phyloP scores from a whole-genome alignment of 352 stramenopile genomes.

The Aphanomyces invadans region DNA sequence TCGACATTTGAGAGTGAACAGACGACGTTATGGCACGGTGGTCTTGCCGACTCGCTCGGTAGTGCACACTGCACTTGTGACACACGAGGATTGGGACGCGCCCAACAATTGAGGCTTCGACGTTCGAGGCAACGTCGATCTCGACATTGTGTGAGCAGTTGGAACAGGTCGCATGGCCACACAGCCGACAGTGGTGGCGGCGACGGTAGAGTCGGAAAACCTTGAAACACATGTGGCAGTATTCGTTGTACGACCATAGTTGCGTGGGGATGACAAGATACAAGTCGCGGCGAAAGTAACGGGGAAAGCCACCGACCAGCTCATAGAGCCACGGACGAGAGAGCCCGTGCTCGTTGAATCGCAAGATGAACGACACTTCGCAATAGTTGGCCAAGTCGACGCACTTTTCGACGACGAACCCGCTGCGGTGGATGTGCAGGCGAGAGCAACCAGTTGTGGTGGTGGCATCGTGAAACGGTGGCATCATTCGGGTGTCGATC shows the following conservation, averaged over 20 bases:
- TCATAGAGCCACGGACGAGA: background rate
- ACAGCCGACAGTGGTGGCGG: constrained; percentile 74
- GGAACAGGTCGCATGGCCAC: constrained; percentile 58
- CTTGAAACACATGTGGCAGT: constrained; percentile 39
- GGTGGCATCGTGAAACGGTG: background rate
- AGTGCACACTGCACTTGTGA: background rate
- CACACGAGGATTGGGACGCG: background rate
- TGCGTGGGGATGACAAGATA: background rate
- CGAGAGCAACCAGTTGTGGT: constrained; percentile 9
- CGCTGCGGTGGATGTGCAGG: constrained; percentile 12
- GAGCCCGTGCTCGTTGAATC: background rate
- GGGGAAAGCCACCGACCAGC: background rate
- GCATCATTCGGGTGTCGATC: constrained; percentile 1
- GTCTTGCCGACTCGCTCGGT: background rate
- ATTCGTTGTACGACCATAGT: constrained; percentile 19
- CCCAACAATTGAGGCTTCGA: background rate
- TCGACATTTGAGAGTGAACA: too few species aligned
- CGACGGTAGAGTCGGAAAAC: constrained; percentile 63
- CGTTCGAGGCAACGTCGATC: background rate
- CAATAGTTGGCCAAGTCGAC: background rate
- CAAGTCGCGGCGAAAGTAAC: background rate
- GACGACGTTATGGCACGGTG: too few species aligned
- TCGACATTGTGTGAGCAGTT: constrained; percentile 42
- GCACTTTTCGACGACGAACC: constrained; percentile 5
- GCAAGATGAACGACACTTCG: constrained; percentile 1